These are phyloP conservation scores for Angomonas deanei DNA, from an alignment of 208 protist species.

Conservation along the genomic window DNA sequence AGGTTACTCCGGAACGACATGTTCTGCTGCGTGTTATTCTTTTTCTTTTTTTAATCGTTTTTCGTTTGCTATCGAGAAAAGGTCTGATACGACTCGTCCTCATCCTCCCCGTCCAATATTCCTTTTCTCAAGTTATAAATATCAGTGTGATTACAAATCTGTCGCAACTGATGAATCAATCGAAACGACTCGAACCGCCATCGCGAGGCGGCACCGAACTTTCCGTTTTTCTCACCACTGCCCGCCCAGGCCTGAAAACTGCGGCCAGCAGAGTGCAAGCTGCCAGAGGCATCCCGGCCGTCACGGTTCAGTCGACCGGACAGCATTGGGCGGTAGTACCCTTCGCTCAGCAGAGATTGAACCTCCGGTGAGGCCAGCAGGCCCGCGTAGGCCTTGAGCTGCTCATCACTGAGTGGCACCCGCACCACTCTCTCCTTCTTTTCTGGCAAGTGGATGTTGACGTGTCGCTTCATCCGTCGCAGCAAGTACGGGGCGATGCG, in stretches of 20 bases:
- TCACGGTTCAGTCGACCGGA: slow-evolving; percentile 42
- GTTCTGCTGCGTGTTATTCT: background rate
- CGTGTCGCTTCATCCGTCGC: slow-evolving; percentile 94
- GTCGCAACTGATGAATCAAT: slow-evolving; percentile 65
- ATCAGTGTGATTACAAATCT: slow-evolving; percentile 81
- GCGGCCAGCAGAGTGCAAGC: slow-evolving; percentile 50
- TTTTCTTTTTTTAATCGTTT: slow-evolving; percentile 6
- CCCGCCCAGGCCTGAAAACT: slow-evolving; percentile 19
- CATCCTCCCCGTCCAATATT: slow-evolving; percentile 12
- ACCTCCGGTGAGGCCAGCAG: slow-evolving; percentile 79
- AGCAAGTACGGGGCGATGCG: slow-evolving; percentile 96
- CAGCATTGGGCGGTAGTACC: slow-evolving; percentile 19
- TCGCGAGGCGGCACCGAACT: background rate
- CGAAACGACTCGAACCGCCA: slow-evolving; percentile 52
- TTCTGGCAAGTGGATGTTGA: slow-evolving; percentile 82
- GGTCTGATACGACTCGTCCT: slow-evolving; percentile 16
- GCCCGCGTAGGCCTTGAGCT: slow-evolving; percentile 89
- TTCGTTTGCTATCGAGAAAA: slow-evolving; percentile 2
- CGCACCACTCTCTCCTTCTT: slow-evolving; percentile 97
- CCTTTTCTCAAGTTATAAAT: slow-evolving; percentile 42
- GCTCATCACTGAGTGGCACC: slow-evolving; percentile 90
- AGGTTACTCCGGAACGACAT: slow-evolving; percentile 66
- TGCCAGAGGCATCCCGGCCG: slow-evolving; percentile 46
- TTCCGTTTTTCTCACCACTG: background rate
- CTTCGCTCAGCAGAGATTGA: slow-evolving; percentile 45